These are phyloP conservation scores for Aspergillus heteromorphus DNA, from an alignment of 495 filamentous ascomycete species.

Conservation along the genomic window DNA sequence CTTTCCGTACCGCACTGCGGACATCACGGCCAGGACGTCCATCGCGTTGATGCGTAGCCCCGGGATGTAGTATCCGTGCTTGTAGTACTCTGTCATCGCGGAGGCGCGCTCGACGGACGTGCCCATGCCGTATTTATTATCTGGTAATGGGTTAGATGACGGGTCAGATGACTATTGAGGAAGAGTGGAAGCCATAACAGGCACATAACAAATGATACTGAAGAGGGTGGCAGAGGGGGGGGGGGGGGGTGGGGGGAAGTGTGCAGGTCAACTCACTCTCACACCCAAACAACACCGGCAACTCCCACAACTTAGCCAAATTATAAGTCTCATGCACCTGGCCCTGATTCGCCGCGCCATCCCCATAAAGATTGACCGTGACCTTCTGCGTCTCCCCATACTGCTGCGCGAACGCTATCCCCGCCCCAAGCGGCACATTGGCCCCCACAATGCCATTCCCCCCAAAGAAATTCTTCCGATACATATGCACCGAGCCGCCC, in stretches of 20 bases:
- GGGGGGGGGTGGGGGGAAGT: not conserved
- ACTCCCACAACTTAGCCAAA: slow-evolving; percentile 94
- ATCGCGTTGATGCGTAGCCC: slow-evolving; percentile 94
- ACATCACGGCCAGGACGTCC: slow-evolving; percentile 90
- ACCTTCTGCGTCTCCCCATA: slow-evolving; percentile 70
- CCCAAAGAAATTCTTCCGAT: slow-evolving; percentile 86
- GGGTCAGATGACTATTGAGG: not conserved
- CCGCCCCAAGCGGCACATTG: slow-evolving; percentile 86
- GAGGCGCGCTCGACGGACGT: slow-evolving; percentile 81
- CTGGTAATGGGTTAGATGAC: slow-evolving; percentile 31
- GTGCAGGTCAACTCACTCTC: slow-evolving; percentile 62
- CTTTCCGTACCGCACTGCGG: slow-evolving; percentile 78
- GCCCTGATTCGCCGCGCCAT: slow-evolving; percentile 90
- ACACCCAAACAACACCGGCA: slow-evolving; percentile 86
- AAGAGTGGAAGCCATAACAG: not conserved
- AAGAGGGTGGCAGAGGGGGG: not conserved
- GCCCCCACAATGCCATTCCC: slow-evolving; percentile 95
- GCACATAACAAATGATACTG: too few species aligned
- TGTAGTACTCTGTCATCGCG: slow-evolving; percentile 93
- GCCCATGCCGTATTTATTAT: slow-evolving; percentile 98
- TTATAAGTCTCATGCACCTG: slow-evolving; percentile 97
- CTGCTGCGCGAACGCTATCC: slow-evolving; percentile 86
- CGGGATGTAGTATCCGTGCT: slow-evolving; percentile 94
- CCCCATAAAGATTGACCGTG: slow-evolving; percentile 80
- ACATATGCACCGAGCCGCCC: slow-evolving; percentile 97